A percentile compares a stretch with the other conserved stretches of the same genome.
Conservation (phyloP, 768 basidiomycete genomes). For the Chalciporus pseudorubinellus region DNA sequence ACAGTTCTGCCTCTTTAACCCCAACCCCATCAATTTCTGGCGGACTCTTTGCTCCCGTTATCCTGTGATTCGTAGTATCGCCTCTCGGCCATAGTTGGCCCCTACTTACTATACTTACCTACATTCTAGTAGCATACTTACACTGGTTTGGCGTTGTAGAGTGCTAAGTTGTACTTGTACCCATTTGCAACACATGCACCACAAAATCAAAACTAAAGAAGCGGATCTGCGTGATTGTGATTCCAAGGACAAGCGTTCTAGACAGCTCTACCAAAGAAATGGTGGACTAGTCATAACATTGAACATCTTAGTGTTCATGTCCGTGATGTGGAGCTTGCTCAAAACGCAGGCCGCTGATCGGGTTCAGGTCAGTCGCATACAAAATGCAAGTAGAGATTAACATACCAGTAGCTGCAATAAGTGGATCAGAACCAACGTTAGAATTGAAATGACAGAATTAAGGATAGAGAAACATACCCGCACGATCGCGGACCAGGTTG, state of each 20-base stretch:
- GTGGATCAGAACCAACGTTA: slow-evolving; percentile 9
- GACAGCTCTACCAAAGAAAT: too few species aligned
- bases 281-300: neutral
- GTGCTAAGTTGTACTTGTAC: slow-evolving; percentile 33
- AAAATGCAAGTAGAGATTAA: neutral
- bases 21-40: slow-evolving; percentile 10
- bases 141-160: slow-evolving; percentile 30
- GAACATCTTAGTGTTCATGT: slow-evolving; percentile 40
- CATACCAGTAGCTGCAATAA: slow-evolving; percentile 47
- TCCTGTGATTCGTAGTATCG: slow-evolving; percentile 15
- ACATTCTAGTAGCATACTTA: slow-evolving; percentile 35
- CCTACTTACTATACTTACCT: slow-evolving; percentile 31
- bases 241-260: slow-evolving; percentile 1
- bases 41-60: slow-evolving; percentile 8
- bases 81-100: slow-evolving; percentile 17
- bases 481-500: slow-evolving; percentile 83
- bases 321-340: slow-evolving; percentile 78
- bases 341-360: slow-evolving; percentile 78
- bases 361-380: slow-evolving; percentile 1
- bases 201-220: slow-evolving; percentile 13
- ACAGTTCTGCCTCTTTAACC: slow-evolving; percentile 18
- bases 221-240: slow-evolving; percentile 2
- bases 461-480: slow-evolving; percentile 61
- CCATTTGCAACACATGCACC: slow-evolving; percentile 25
- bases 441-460: slow-evolving; percentile 1